Base-by-base conservation (phyloP, 306 rosid genomes). In the Senna tora region DNA sequence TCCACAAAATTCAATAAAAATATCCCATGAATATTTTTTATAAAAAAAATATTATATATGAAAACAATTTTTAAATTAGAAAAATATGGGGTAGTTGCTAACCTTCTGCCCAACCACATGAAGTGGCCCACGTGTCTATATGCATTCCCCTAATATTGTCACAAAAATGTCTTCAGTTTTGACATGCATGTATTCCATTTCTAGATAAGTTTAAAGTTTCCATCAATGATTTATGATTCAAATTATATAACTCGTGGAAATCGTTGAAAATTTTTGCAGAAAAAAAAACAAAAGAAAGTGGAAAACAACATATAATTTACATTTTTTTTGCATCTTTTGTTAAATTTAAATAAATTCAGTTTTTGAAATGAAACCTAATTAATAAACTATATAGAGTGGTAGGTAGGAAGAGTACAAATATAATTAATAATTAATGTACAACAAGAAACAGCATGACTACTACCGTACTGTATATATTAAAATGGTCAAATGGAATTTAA, bases 41-140 rank as follows among this genome's bases (percentile, higher is more conserved):
- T n/a, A n/a, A n/a, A n/a, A n/a, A n/a, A n/a, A n/a, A n/a, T n/a
- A n/a, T n/a, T n/a, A n/a, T 41, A 43, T 2, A 13, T 13, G 13
- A 5, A 13, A 13, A 43, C 49, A 13, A 12, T 13, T 4, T 36
- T 36, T 4, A 9, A 9, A 42, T 2, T 6, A 13, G 3, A 39
- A 75, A 75, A 67, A 58, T 10, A 32, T 10, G 52, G 59, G 41
- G 65, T 50, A 9, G 65, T 66, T 53, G 69, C 72, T 59, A 33
- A 59, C 78, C 66, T 73, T 73, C 59, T 50, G 65, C 77, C 73
- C 59, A 41, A 65, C 67, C 78, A 50, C 82, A 78, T 72, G 74
- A 72, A 60, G 65, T 36, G 78, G 74, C 1, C 69, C 82, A 66
- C 58, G 57, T 72, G 52, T 60, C 46, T 36, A 25, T 30, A 2